Percentiles rank a stretch among this genome's conserved stretches.
Evolutionary conservation across 1,139 yeast species (phyloP).

Genomic region (Saccharomyces pastorianus): DNA sequence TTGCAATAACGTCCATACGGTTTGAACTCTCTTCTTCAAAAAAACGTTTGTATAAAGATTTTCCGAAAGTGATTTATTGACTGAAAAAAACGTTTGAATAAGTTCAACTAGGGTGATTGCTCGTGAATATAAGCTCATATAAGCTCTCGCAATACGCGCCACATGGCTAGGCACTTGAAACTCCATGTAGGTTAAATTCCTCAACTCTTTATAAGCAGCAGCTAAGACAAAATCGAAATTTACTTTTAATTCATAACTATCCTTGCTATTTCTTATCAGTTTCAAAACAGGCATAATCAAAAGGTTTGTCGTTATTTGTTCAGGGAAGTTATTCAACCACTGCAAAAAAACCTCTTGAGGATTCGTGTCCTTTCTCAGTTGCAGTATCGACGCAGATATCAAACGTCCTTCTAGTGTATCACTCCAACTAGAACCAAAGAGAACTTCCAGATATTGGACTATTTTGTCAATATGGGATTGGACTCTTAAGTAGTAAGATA

Average conservation of each 20-base stretch:
- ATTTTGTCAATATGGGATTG: constrained; percentile 38
- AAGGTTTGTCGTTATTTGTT: constrained; percentile 16
- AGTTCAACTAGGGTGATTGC: constrained; percentile 50
- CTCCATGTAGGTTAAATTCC: constrained; percentile 45
- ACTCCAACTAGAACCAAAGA: constrained; percentile 70
- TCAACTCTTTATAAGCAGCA: constrained; percentile 45
- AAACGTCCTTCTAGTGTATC: constrained; percentile 65
- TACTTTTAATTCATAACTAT: constrained; percentile 28
- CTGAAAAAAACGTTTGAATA: constrained; percentile 30
- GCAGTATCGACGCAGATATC: constrained; percentile 44
- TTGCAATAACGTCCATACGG: background rate
- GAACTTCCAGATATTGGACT: constrained; percentile 38
- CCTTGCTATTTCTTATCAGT: constrained; percentile 23
- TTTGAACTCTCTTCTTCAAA: background rate
- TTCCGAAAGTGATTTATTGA: background rate
- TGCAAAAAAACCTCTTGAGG: constrained; percentile 36
- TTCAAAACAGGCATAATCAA: constrained; percentile 37
- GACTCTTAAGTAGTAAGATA: constrained; percentile 47
- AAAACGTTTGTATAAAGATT: background rate
- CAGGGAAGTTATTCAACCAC: constrained; percentile 38
- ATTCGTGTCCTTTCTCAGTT: constrained; percentile 41
- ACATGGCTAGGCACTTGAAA: constrained; percentile 52
- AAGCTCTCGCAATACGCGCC: constrained; percentile 38
- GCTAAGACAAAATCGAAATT: constrained; percentile 48
- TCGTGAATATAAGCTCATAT: constrained; percentile 47